These are phyloP conservation scores for Nitzschia inconspicua DNA, from an alignment of 108 stramenopile species.

Conservation along the genomic window DNA sequence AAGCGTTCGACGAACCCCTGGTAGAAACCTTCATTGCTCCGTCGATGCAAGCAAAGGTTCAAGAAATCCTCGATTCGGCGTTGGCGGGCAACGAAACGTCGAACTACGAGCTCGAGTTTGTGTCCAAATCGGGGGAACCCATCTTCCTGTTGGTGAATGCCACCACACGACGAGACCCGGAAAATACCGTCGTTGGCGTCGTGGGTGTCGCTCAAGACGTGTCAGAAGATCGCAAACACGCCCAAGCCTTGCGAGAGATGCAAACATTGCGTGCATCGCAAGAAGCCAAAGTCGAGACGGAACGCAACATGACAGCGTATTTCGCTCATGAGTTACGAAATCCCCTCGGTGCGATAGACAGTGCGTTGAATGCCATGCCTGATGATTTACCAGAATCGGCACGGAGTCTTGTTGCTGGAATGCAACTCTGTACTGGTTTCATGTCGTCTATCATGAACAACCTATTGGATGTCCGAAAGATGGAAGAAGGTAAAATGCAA, in stretches of 20 bases:
- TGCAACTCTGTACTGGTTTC: conserved; percentile 62
- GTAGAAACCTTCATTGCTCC: conserved; percentile 67
- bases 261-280: conserved; percentile 54
- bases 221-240: conserved; percentile 55
- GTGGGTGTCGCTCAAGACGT: conserved; percentile 69
- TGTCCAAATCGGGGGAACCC: conserved; percentile 55
- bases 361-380: conserved; percentile 58
- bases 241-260: conserved; percentile 54
- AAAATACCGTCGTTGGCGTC: conserved; percentile 50
- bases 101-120: conserved; percentile 67
- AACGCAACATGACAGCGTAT: conserved; percentile 75
- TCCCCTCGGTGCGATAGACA: conserved; percentile 66
- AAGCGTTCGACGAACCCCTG: conserved; percentile 58
- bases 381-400: conserved; percentile 44
- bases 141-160: conserved; percentile 59
- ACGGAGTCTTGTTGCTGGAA: conserved; percentile 36
- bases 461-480: conserved; percentile 62
- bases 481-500: conserved; percentile 73
- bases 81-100: conserved; percentile 58
- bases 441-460: conserved; percentile 80
- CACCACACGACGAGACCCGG: conserved; percentile 56
- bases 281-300: conserved; percentile 71
- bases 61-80: conserved; percentile 51
- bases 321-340: conserved; percentile 74
- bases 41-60: conserved; percentile 42